Base-by-base conservation (phyloP, 192 early-diverging fungal genomes). In the Bifiguratus adelaidae region DNA sequence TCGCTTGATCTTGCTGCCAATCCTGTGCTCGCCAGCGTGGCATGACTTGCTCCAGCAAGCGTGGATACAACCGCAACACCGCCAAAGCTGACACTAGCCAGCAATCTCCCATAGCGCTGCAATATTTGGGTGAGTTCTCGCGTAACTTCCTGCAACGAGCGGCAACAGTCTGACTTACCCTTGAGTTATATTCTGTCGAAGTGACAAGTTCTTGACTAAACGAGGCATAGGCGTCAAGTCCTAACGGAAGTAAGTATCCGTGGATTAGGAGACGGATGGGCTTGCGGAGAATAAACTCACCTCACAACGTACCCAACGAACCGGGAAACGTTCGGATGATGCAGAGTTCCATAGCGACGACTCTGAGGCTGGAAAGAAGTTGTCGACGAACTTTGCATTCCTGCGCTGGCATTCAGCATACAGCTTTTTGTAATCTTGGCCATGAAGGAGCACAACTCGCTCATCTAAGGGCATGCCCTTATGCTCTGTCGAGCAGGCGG, bases 1-100 rank as follows among this genome's bases (percentile, higher is more conserved):
- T n/a, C n/a, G n/a, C n/a, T n/a, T n/a, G n/a, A 50, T 48, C 53
- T 37, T 55, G 53, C 44, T 3, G 9, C 53, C 53, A 55, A 36
- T 55, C 53, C 37, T 55, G 53, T 30, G 15, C 4, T 2, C 20
- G 4, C 46, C 45, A 50, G 29, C 19, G 32, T 11, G 53, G 53
- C n/a, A 55, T 38, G 29, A 55, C 47, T 29, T 29, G 44, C 7
- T 50, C 1, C 24, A 55, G 47, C 16, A 55, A 25, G 20, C 35
- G 9, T 38, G 53, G 53, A 29, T 55, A 44, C 0, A 44, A 21
- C 3, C 36, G 30, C 8, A 55, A 49, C 12, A 55, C 47, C 16
- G 44, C 53, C 22, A 55, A 38, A 18, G 53, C 53, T 29, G 30
- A 22, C 13, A 50, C 35, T n/a, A 55, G 41, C 53, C 53, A 55